Percentiles rank a stretch among this genome's conserved stretches.
These are phyloP conservation scores for Biscutella laevigata DNA, from an alignment of 441 rosid genomes.

Conservation along the genomic window DNA sequence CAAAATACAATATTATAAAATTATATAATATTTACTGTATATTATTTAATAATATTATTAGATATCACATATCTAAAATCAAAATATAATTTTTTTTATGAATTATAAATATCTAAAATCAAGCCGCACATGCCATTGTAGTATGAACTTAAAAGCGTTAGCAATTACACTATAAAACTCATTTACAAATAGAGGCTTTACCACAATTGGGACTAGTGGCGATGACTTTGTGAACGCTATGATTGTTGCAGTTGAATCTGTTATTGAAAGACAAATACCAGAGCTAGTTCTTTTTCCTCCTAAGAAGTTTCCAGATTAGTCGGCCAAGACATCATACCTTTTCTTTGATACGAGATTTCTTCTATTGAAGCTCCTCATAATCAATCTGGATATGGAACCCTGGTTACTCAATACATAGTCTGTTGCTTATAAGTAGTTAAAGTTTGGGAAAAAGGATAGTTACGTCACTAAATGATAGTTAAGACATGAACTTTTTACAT, in stretches of 20 bases:
- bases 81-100: too few species aligned
- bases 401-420: neutral
- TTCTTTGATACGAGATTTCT: neutral
- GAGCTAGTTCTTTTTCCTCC: conserved; percentile 36
- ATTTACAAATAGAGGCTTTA: conserved; percentile 92
- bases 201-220: conserved; percentile 93
- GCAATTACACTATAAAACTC: too few species aligned
- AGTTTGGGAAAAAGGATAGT: too few species aligned
- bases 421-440: neutral
- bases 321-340: neutral
- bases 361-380: neutral
- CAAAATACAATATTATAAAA: too few species aligned
- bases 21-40: too few species aligned
- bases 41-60: too few species aligned
- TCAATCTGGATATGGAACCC: neutral
- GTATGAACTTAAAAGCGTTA: too few species aligned
- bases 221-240: conserved; percentile 93
- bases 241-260: conserved; percentile 97
- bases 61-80: too few species aligned
- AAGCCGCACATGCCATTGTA: too few species aligned
- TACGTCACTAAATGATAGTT: too few species aligned
- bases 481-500: neutral
- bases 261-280: conserved; percentile 67
- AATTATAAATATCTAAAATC: too few species aligned
- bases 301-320: neutral